Evolutionary conservation across 108 stramenopile genomes (phyloP), one percentile per base, ranked within the genome.

Genomic region (Nitzschia sp.): DNA sequence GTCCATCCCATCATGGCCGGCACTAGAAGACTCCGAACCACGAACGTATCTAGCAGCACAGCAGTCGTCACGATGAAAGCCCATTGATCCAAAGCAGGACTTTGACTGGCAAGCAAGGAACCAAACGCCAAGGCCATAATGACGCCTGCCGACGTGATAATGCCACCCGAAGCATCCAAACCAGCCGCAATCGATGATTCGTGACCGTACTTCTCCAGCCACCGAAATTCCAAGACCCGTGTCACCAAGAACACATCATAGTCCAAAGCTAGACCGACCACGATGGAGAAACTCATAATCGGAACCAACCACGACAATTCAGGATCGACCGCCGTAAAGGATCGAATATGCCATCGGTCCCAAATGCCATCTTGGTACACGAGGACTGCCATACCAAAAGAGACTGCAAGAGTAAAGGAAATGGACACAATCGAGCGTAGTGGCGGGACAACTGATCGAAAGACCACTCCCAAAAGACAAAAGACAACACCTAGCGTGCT

Each of bases 51-150:
- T 13, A 85, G 33, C 33, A 85, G 59, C 9, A 81, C 80, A 24
- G 78, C 62, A 24, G 42, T 38, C 11, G 68, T 65, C 26, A 85
- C 57, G 24, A 85, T 33, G 36, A 81, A 85, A 24, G 78, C 62
- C 64, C 74, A 78, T 32, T 81, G 80, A 19, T 81, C 66, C 59
- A 85, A 67, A 3, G 64, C 68, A 1, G 75, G 59, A 56, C 71
- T 67, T 25, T 60, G 18, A 36, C 74, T 65, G 11, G 55, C 31
- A 23, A 85, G 47, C 42, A 85, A 53, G 8, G 76, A 72, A 21
- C 64, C 74, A 58, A 81, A 81, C 2, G 77, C 61, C 18, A 85
- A 28, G 13, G 74, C 80, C 83, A 84, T 84, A 51, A 81, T 81
- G 11, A 72, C 26, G 1, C 80, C 84, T 0, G 77, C 77, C 26